phyloP scores from a whole-genome alignment of 2,329 filamentous ascomycete genomes.

The Colletotrichum lini region DNA sequence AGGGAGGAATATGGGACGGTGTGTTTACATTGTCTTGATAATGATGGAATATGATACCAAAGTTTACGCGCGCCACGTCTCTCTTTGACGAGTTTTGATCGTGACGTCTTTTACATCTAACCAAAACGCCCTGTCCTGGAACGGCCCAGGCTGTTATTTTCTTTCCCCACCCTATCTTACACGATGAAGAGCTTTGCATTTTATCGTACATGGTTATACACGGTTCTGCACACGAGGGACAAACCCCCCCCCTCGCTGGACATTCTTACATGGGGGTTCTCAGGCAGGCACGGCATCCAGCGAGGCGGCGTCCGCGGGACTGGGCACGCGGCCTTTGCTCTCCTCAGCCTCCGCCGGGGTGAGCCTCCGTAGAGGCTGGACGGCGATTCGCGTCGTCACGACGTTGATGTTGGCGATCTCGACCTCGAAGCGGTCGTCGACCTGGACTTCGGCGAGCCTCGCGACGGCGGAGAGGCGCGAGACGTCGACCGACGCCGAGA shows the following conservation, averaged over 20 bases:
- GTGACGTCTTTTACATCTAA: not conserved
- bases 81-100: not conserved
- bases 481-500: slow-evolving; percentile 58
- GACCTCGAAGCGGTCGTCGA: slow-evolving; percentile 70
- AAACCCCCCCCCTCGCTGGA: no score
- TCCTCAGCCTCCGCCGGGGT: not conserved
- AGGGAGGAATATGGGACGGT: not conserved
- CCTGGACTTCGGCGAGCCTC: slow-evolving; percentile 58
- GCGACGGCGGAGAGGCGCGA: slow-evolving; percentile 55
- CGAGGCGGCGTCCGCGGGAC: not conserved
- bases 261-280: not conserved
- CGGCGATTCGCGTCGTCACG: slow-evolving; percentile 34
- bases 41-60: slow-evolving; percentile 40
- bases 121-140: not conserved
- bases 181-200: not conserved
- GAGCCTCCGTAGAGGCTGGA: slow-evolving; percentile 17
- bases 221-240: not conserved
- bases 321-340: not conserved
- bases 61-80: not conserved
- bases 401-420: slow-evolving; percentile 69
- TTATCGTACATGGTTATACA: not conserved
- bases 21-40: slow-evolving; percentile 5
- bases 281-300: not conserved
- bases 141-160: not conserved
- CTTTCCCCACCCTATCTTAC: not conserved